Conservation (phyloP, 306 rosid genomes). For the Prinsepia uniflora region DNA sequence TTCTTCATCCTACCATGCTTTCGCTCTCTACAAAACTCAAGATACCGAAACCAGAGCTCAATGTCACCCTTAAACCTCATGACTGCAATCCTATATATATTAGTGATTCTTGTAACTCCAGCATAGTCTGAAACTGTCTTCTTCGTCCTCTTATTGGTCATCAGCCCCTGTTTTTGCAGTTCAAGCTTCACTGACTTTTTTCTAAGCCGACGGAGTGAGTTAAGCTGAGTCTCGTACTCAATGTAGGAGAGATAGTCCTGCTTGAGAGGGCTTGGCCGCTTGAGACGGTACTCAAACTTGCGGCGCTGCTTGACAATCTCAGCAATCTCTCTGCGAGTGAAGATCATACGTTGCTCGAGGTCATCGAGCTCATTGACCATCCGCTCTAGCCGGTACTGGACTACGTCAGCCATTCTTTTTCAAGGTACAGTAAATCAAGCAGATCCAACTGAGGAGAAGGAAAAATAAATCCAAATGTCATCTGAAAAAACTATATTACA, state of each 20-base stretch:
- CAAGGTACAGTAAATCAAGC: no score
- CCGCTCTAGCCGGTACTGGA: slow-evolving; percentile 56
- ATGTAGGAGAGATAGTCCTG: slow-evolving; percentile 49
- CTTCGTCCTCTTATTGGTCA: slow-evolving; percentile 32
- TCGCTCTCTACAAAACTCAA: slow-evolving; percentile 63
- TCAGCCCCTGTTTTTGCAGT: slow-evolving; percentile 29
- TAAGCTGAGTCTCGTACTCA: slow-evolving; percentile 51
- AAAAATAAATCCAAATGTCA: no score
- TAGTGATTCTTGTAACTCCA: slow-evolving; percentile 39
- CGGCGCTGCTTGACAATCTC: slow-evolving; percentile 59
- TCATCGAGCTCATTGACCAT: slow-evolving; percentile 58
- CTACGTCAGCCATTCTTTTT: slow-evolving; percentile 51
- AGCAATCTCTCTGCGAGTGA: slow-evolving; percentile 44
- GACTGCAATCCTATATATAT: slow-evolving; percentile 41
- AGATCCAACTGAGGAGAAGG: no score
- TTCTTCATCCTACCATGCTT: slow-evolving; percentile 79
- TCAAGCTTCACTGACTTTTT: slow-evolving; percentile 38
- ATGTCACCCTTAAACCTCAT: slow-evolving; percentile 48
- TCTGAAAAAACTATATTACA: no score
- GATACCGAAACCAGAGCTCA: slow-evolving; percentile 57
- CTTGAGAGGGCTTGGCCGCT: slow-evolving; percentile 58
- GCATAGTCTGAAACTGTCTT: slow-evolving; percentile 43
- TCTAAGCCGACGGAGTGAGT: slow-evolving; percentile 42
- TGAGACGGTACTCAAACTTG: slow-evolving; percentile 56
- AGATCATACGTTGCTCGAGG: slow-evolving; percentile 44